Evolutionary conservation across 2,329 filamentous ascomycete species (phyloP).

Genomic region (Alternaria solani): DNA sequence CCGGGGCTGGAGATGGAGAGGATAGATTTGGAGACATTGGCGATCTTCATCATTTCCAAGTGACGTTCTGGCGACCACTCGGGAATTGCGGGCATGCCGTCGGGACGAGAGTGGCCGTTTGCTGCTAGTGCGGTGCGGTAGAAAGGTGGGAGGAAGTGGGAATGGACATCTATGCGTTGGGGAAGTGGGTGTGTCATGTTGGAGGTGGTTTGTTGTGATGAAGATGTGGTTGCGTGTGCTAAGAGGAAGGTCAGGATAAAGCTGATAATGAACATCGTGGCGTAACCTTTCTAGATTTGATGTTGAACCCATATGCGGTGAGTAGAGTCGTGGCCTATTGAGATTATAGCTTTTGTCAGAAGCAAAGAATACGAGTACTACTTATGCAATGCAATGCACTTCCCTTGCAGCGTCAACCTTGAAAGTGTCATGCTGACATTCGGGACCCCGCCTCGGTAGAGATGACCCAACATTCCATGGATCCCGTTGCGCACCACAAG

Average conservation of each 20-base stretch:
- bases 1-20: conserved; percentile 65
- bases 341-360: neutral
- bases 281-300: neutral
- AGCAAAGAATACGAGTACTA: neutral
- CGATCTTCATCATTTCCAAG: conserved; percentile 59
- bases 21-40: conserved; percentile 61
- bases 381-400: neutral
- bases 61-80: conserved; percentile 58
- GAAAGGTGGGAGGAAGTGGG: conserved; percentile 56
- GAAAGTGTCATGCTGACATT: neutral
- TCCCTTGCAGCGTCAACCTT: neutral
- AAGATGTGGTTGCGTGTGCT: neutral
- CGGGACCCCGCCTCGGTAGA: conserved; percentile 12
- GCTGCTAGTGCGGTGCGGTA: conserved; percentile 54
- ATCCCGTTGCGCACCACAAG: neutral
- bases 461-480: neutral
- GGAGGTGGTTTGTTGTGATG: neutral
- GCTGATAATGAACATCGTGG: neutral
- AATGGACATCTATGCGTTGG: conserved; percentile 58
- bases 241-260: neutral
- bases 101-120: conserved; percentile 55
- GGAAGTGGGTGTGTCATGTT: conserved; percentile 35
- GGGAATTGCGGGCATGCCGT: conserved; percentile 61
- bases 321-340: neutral
- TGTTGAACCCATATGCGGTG: neutral